Conservation (phyloP, 2,329 filamentous ascomycete species). For the Cladosporium sp. region DNA sequence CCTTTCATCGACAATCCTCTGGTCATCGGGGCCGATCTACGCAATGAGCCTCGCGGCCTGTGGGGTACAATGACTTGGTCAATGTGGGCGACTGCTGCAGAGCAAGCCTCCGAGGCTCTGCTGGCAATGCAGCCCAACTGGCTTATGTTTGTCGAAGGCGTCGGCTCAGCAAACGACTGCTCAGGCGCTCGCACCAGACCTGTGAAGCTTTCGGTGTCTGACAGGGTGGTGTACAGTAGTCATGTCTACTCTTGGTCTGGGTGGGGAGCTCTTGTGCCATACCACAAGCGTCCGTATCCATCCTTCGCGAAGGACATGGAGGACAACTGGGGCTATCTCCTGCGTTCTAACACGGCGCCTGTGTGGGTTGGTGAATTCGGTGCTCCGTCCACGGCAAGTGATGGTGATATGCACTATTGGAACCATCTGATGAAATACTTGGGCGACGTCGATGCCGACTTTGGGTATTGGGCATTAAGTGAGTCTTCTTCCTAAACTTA, state of each 20-base stretch:
- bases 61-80: conserved; percentile 67
- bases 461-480: conserved; percentile 64
- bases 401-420: conserved; percentile 63
- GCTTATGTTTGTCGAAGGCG: conserved; percentile 66
- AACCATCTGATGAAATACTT: conserved; percentile 58
- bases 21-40: conserved; percentile 63
- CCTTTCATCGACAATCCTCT: conserved; percentile 55
- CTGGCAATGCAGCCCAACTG: conserved; percentile 58
- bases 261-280: conserved; percentile 57
- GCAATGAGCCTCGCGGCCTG: conserved; percentile 65
- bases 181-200: conserved; percentile 53
- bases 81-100: conserved; percentile 60
- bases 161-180: conserved; percentile 64
- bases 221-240: conserved; percentile 62
- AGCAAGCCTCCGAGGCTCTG: conserved; percentile 58
- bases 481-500: neutral
- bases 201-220: conserved; percentile 51
- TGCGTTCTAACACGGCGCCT: conserved; percentile 53
- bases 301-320: conserved; percentile 62
- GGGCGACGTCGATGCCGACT: conserved; percentile 50
- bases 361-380: conserved; percentile 69
- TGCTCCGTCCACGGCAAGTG: conserved; percentile 49
- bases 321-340: conserved; percentile 62
- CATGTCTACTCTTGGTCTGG: conserved; percentile 69
- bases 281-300: conserved; percentile 56